These are phyloP conservation scores for Sanghuangporus baumii DNA, from an alignment of 1,284 basidiomycete genomes.

Conservation along the genomic window DNA sequence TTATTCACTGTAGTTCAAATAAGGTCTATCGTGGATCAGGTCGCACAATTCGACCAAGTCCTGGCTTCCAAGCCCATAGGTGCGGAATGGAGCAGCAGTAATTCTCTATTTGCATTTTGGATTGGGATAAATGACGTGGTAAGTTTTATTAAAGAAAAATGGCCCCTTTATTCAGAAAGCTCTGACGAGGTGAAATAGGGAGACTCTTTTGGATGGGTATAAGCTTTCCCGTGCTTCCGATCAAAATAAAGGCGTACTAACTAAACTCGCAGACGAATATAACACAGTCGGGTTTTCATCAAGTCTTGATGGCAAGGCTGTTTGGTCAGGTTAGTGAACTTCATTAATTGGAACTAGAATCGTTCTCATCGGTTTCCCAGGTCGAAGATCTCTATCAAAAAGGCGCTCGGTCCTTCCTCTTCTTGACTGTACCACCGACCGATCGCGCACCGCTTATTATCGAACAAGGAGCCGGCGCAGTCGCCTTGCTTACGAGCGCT, in stretches of 20 bases:
- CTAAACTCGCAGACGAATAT: conserved; percentile 42
- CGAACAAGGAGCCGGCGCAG: conserved; percentile 39
- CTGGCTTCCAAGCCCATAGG: conserved; percentile 45
- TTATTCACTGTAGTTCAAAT: neutral
- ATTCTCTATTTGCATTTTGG: conserved; percentile 58
- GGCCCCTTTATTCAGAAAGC: neutral
- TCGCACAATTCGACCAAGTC: conserved; percentile 47
- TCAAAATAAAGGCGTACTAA: neutral
- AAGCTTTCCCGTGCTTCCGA: neutral
- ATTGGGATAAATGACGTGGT: conserved; percentile 65
- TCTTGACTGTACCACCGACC: conserved; percentile 61
- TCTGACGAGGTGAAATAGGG: conserved; percentile 31
- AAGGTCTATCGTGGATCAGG: conserved; percentile 60
- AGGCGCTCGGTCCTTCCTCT: conserved; percentile 59
- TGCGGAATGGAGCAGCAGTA: conserved; percentile 47
- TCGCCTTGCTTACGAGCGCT: conserved; percentile 33
- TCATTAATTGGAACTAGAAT: neutral
- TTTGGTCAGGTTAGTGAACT: conserved; percentile 41
- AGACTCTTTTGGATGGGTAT: conserved; percentile 39
- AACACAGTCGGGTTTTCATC: conserved; percentile 45
- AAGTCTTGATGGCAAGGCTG: conserved; percentile 46
- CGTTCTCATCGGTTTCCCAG: conserved; percentile 25
- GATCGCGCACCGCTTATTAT: conserved; percentile 52
- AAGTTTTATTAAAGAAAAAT: conserved; percentile 21
- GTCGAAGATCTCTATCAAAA: conserved; percentile 46